Evolutionary conservation across 2,329 filamentous ascomycete species (phyloP).

Genomic region (Mycosphaerella sp.): DNA sequence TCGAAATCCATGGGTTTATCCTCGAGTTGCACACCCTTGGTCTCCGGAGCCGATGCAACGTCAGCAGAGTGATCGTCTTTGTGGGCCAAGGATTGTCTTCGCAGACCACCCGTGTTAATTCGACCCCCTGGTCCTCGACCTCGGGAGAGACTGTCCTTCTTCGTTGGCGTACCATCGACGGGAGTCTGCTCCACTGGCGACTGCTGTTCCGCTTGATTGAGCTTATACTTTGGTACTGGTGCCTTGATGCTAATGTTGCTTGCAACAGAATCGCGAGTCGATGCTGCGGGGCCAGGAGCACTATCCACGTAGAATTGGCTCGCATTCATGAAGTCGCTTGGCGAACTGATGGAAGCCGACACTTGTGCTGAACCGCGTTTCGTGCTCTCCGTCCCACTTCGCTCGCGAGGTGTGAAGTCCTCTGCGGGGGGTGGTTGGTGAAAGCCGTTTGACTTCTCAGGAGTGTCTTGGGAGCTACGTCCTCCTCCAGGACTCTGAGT

Average conservation of each 20-base stretch:
- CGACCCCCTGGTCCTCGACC: conserved; percentile 11
- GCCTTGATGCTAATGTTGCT: conserved; percentile 15
- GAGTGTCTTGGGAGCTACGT: conserved; percentile 14
- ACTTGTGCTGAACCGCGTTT: conserved; percentile 23
- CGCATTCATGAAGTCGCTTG: conserved; percentile 24
- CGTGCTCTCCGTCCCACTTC: conserved; percentile 21
- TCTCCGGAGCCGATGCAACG: conserved; percentile 16
- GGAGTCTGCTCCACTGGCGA: conserved; percentile 13
- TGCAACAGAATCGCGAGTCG: conserved; percentile 5
- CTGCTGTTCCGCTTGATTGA: conserved; percentile 16
- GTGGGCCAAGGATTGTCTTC: conserved; percentile 32
- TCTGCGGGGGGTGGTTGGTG: conserved; percentile 31
- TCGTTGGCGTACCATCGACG: conserved; percentile 19
- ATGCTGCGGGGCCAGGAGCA: conserved; percentile 12
- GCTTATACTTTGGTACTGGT: conserved; percentile 13
- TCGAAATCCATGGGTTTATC: conserved; percentile 72
- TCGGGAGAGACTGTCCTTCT: conserved; percentile 20
- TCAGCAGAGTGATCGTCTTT: conserved; percentile 20
- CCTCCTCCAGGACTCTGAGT: conserved; percentile 50
- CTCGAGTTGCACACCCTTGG: conserved; percentile 58
- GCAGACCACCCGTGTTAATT: conserved; percentile 40
- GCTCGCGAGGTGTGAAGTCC: conserved; percentile 15
- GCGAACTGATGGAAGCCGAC: conserved; percentile 27
- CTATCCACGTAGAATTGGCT: conserved; percentile 26
- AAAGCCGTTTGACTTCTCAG: conserved; percentile 24